A percentile compares a stretch with the other conserved stretches of the same genome.
phyloP scores from a whole-genome alignment of 2,329 filamentous ascomycete species.

The Fusarium equiseti region DNA sequence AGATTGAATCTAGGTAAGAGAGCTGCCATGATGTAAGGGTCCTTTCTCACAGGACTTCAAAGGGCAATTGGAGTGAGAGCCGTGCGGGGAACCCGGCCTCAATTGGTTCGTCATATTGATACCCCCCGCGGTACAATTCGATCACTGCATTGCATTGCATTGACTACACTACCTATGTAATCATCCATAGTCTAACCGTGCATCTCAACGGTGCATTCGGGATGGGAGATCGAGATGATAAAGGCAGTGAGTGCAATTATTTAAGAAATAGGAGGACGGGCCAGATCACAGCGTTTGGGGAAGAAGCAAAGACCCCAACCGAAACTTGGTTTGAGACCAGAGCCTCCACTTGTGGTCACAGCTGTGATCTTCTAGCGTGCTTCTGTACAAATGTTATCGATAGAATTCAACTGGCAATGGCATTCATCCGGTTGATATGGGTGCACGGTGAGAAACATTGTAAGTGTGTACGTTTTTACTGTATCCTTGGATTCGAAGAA shows the following conservation, averaged over 20 bases:
- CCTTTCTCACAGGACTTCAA: background rate
- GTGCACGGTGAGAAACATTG: background rate
- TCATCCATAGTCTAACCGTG: background rate
- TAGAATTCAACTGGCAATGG: background rate
- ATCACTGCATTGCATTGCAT: slow-evolving; percentile 7
- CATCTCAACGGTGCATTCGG: background rate
- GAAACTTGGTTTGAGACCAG: slow-evolving; percentile 2
- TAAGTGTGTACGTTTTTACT: background rate
- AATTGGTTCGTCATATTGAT: slow-evolving; percentile 18
- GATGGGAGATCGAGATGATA: slow-evolving; percentile 8
- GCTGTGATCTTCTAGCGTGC: slow-evolving; percentile 20
- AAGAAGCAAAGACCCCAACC: background rate
- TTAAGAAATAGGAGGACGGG: background rate
- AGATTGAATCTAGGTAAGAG: background rate
- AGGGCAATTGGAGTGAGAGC: slow-evolving; percentile 31
- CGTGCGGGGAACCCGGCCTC: slow-evolving; percentile 31
- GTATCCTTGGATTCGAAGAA: no score
- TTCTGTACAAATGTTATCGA: slow-evolving; percentile 1
- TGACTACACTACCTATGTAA: background rate
- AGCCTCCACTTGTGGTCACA: slow-evolving; percentile 4
- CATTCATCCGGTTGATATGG: background rate
- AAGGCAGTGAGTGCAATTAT: background rate
- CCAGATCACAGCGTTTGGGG: background rate
- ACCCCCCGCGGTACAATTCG: slow-evolving; percentile 5
- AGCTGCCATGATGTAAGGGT: slow-evolving; percentile 2